Evolutionary conservation across 371 early-diverging fungal genomes (phyloP), one percentile per base, ranked within the genome.

Genomic region (Mucor lusitanicus): DNA sequence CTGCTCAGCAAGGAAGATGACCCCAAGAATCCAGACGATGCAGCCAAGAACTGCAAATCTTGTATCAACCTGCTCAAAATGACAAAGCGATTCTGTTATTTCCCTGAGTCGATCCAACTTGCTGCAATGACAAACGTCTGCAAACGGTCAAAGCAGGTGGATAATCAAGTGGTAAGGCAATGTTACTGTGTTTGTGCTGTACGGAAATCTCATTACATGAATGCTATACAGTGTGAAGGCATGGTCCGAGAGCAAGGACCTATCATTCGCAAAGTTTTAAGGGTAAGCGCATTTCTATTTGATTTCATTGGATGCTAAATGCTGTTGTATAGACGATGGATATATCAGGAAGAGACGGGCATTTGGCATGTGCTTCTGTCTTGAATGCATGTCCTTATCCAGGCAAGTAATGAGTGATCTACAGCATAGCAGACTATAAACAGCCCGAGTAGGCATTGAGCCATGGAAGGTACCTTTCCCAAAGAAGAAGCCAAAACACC

Each of bases 321-420:
- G 15, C 13, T 5, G 17, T 73, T 1, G 7, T 44, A 5, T n/a
- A 83, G 83, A 83, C 83, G 11, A 80, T 84, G 80, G 72, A 71
- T 58, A 74, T 81, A 54, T 75, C 80, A 50, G 82, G 82, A 8
- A 65, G 79, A 50, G 82, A 81, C 65, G 84, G 84, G 5, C 82
- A 80, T 65, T 61, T 81, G 3, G 28, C 74, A 42, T 84, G 84
- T 65, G 84, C 82, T 1, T 69, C 84, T 6, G 72, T 78, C 2
- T 21, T 77, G 8, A 76, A 78, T 65, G 69, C 82, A 61, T 84
- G 84, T 59, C 80, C 81, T 27, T 80, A 84, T 65, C 84, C 84
- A 54, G 78, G 81, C 78, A 67, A 54, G 60, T 28, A 40, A 23
- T 53, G 0, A 1, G 17, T 3, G 28, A 7, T 32, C 40, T 37